Evolutionary conservation across 108 stramenopile species (phyloP).

Genomic region (Cylindrotheca closterium): DNA sequence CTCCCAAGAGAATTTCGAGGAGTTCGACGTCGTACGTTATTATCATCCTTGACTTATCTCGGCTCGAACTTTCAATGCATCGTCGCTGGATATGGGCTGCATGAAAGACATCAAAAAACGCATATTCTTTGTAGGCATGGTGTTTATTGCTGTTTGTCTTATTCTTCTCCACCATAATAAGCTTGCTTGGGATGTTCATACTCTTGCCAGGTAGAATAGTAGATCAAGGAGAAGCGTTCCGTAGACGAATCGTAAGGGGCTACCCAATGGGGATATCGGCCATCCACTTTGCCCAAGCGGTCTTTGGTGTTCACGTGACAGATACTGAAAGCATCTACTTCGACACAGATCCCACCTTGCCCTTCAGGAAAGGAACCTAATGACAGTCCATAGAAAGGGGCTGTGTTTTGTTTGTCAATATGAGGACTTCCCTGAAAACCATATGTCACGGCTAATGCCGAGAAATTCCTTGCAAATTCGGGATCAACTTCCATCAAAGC

Average conservation of each 20-base stretch:
- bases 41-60: too few relatives aligned
- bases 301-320: conserved; percentile 55
- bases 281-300: conserved; percentile 65
- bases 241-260: conserved; percentile 29
- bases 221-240: neutral
- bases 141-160: too few relatives aligned
- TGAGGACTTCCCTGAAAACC: conserved; percentile 66
- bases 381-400: conserved; percentile 67
- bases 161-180: too few relatives aligned
- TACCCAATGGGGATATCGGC: conserved; percentile 73
- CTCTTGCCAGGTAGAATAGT: neutral
- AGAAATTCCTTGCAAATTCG: conserved; percentile 47
- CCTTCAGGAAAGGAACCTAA: conserved; percentile 54
- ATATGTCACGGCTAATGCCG: conserved; percentile 64
- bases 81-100: too few relatives aligned
- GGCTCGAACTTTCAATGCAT: too few relatives aligned
- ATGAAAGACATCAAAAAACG: too few relatives aligned
- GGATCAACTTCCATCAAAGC: conserved; percentile 48
- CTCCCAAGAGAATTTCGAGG: too few relatives aligned
- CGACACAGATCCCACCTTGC: conserved; percentile 52
- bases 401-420: conserved; percentile 66
- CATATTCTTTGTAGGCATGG: too few relatives aligned
- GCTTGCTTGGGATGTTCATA: neutral
- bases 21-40: too few relatives aligned
- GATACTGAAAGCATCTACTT: conserved; percentile 42